These are phyloP conservation scores for Austroboletus niveus DNA, from an alignment of 1,284 basidiomycete genomes.

Conservation along the genomic window DNA sequence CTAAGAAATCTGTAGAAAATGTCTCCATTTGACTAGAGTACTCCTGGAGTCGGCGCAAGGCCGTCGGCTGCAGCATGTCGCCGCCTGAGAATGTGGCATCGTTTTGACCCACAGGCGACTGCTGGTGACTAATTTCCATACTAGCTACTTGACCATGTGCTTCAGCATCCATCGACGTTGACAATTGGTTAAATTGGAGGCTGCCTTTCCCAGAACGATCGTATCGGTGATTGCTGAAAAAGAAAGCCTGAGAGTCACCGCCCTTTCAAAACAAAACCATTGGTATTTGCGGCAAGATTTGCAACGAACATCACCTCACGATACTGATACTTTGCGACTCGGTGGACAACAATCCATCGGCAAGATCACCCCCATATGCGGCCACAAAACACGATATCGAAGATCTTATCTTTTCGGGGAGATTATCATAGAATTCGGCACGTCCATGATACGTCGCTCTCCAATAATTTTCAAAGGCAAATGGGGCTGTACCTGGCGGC, in stretches of 20 bases:
- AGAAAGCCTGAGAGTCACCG: constrained; percentile 2
- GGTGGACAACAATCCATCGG: constrained; percentile 35
- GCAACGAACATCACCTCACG: constrained; percentile 20
- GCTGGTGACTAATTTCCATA: neutral
- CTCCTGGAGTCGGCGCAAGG: constrained; percentile 19
- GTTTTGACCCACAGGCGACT: constrained; percentile 1
- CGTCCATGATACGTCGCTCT: constrained; percentile 43
- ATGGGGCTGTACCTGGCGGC: constrained; percentile 43
- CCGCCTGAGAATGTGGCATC: constrained; percentile 7
- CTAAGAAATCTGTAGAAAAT: neutral
- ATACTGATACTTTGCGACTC: constrained; percentile 40
- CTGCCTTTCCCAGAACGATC: neutral
- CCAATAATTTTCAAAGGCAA: constrained; percentile 54
- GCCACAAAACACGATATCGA: constrained; percentile 41
- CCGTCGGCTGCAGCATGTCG: constrained; percentile 7
- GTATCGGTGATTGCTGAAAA: neutral
- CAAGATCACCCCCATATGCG: constrained; percentile 43
- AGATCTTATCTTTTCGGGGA: constrained; percentile 39
- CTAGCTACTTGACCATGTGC: neutral
- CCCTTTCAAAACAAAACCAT: constrained; percentile 18
- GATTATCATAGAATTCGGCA: constrained; percentile 31
- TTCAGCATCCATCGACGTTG: neutral
- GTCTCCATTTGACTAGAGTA: constrained; percentile 9
- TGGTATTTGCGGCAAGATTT: constrained; percentile 6
- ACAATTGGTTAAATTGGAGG: neutral